Base-by-base conservation (phyloP, 495 filamentous ascomycete species). In the Baudoinia panamericana region DNA sequence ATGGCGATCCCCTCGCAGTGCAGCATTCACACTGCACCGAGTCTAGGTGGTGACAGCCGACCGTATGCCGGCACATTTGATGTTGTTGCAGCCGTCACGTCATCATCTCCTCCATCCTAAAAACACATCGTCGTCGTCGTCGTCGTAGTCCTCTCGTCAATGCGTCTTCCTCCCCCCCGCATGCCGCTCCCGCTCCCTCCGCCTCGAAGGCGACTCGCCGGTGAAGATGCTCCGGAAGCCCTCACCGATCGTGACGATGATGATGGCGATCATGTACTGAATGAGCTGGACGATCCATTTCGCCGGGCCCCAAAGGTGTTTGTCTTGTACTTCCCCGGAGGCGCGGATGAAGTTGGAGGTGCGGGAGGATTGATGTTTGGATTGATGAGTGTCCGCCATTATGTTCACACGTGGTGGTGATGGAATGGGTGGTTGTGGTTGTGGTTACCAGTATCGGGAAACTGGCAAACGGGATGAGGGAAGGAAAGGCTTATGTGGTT, bases 241-340 rank as follows among this genome's bases (percentile, higher is more conserved):
- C 22, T 52, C 39, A 1, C 37, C 48, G 30, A 52, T 43, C 1
- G 48, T 52, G 25, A 52, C 26, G 19, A 52, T 52, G 38, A 52
- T 43, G 43, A 52, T 52, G 3, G 48, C 48, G 17, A 52, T 39
- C 26, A 52, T 12, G 24, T 47, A 52, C 29, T 52, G 48, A 3
- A 52, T 27, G 2, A 52, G 15, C 29, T 47, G 43, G 7, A 43
- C 43, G 17, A 52, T 24, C 43, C 37, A 43, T 19, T 41, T 33
- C 21, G 43, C 48, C 1, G 48, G 48, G 10, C 28, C 37, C 48
- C 48, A 52, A 12, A 52, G 33, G 5, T 35, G 22, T 6, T 43
- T 23, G 13, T 52, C 26, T 13, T 34, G 48, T 5, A 52, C 48
- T 37, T 43, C 10, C 12, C 43, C 39, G 13, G 48, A 49, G 25